Conservation (phyloP, 257 asterid species). For the Avicennia marina region DNA sequence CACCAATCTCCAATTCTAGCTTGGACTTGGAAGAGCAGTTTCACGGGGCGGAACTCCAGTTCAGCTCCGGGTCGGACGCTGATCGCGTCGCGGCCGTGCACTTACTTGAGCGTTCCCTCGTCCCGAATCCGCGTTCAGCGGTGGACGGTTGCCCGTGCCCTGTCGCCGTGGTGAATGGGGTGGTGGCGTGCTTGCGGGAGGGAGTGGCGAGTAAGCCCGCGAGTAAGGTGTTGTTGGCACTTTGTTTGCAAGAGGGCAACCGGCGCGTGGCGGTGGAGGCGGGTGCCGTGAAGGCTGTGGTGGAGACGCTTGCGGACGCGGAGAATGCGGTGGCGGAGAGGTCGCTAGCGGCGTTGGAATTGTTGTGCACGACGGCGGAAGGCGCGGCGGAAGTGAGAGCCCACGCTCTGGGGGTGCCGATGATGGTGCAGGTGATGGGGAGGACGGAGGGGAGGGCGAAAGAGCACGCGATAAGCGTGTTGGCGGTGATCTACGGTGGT, state of each 20-base stretch:
- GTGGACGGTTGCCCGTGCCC: conserved; percentile 39
- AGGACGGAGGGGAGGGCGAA: conserved; percentile 74
- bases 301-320: conserved; percentile 65
- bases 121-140: conserved; percentile 54
- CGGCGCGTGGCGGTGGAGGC: conserved; percentile 64
- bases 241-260: conserved; percentile 54
- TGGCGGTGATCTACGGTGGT: conserved; percentile 63
- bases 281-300: conserved; percentile 66
- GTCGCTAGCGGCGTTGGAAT: conserved; percentile 65
- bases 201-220: conserved; percentile 49
- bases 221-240: conserved; percentile 66
- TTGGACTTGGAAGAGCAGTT: conserved; percentile 44
- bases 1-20: background rate
- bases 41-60: conserved; percentile 54
- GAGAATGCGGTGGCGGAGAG: conserved; percentile 65
- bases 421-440: conserved; percentile 92
- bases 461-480: conserved; percentile 68
- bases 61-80: conserved; percentile 37
- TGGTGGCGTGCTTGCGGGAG: conserved; percentile 49
- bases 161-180: conserved; percentile 41
- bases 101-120: conserved; percentile 56
- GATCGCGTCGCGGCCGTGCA: conserved; percentile 50
- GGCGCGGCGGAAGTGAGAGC: conserved; percentile 72
- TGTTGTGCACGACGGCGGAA: conserved; percentile 66
- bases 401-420: conserved; percentile 77